Conservation (phyloP, 805 yeast genomes). For the Zygoascus flipseniorum region DNA sequence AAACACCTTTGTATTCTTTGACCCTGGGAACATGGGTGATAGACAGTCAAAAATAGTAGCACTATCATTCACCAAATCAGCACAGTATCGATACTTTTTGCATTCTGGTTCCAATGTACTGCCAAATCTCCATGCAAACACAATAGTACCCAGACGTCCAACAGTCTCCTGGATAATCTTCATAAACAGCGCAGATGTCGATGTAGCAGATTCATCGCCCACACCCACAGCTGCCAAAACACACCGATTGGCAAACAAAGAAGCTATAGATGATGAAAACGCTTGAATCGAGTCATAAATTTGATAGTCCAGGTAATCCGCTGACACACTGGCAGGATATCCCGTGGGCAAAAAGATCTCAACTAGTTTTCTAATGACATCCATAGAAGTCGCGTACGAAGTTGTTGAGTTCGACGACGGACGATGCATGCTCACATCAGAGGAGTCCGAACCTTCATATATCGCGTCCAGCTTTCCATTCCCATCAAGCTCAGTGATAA, state of each 20-base stretch:
- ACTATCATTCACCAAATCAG: conserved; percentile 29
- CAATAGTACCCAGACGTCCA: conserved; percentile 30
- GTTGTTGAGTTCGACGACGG: conserved; percentile 2
- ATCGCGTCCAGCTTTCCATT: conserved; percentile 16
- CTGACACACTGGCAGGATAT: conserved; percentile 27
- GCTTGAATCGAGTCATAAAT: conserved; percentile 32
- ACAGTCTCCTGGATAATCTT: conserved; percentile 29
- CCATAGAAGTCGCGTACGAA: not conserved
- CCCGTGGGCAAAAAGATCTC: conserved; percentile 31
- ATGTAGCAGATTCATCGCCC: conserved; percentile 29
- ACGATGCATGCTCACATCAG: not conserved
- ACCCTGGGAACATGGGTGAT: conserved; percentile 24
- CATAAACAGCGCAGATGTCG: conserved; percentile 31
- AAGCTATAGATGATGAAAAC: conserved; percentile 28
- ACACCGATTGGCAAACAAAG: conserved; percentile 28
- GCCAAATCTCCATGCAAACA: conserved; percentile 30
- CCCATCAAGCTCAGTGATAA: conserved; percentile 15
- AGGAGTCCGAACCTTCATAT: conserved; percentile 11
- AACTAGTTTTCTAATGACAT: conserved; percentile 12
- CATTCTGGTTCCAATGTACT: conserved; percentile 30
- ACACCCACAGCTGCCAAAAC: conserved; percentile 30
- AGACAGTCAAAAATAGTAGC: conserved; percentile 28
- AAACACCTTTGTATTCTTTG: conserved; percentile 14
- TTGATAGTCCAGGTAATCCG: conserved; percentile 29
- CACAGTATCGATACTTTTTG: conserved; percentile 28